Base-by-base conservation (phyloP, 805 yeast genomes). In the Candida sonorensis region DNA sequence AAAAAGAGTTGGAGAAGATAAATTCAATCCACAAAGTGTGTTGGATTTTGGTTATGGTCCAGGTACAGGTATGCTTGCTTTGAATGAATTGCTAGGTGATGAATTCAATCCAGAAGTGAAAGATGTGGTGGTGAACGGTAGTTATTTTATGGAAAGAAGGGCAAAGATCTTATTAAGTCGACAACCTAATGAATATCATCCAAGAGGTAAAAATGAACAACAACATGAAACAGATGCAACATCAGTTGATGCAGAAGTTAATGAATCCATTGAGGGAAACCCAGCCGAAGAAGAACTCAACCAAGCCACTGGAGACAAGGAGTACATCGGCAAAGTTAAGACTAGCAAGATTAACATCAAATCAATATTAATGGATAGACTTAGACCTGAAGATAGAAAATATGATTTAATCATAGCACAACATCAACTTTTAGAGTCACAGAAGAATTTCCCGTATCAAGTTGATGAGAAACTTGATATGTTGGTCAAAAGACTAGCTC, bases 1-100 rank as follows among this genome's bases (percentile, higher is more conserved):
- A 42, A 64, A 66, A 27, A 63, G 88, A 25, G 53, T 67, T 14
- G 81, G 77, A 0, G 57, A 51, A 6, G 61, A 60, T 0, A 48
- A 50, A 29, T 83, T 86, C 61, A 55, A 55, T 15, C 97, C 97
- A 0, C 49, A 67, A 18, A 62, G 72, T 5, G 72, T 92, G 0
- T 62, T 92, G 30, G 94, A 85, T 48, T 72, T 85, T 10, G 90
- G 95, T 0, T 77, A 69, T 50, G 97, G 98, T 0, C 97, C 98
- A 1, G 90, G 86, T 2, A 80, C 94, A 0, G 97, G 97, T 2
- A 76, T 92, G 64, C 59, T 88, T 11, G 97, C 94, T 0, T 62
- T 87, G 32, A 85, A 88, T 50, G 95, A 87, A 47, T 46, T 88
- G 1, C 74, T 85, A 76, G 87, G 83, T 0, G 67, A 67, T 3